phyloP scores from a whole-genome alignment of 306 rosid genomes.

The Morella rubra region DNA sequence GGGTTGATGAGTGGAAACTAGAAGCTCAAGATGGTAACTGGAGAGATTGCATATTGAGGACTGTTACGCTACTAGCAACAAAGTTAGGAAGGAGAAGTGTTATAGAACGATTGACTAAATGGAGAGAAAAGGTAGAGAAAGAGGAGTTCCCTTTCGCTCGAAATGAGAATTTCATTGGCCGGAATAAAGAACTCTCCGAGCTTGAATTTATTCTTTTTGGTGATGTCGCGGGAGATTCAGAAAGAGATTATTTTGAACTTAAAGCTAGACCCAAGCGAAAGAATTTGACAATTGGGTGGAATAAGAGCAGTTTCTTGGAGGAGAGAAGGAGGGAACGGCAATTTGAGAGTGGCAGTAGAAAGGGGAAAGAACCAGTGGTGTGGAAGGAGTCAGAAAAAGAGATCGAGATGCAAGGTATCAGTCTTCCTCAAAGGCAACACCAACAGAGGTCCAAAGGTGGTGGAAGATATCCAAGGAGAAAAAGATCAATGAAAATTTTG shows the following conservation, averaged over 20 bases:
- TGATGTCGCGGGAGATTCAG: constrained; percentile 68
- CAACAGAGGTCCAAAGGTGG: constrained; percentile 51
- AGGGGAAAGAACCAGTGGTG: constrained; percentile 76
- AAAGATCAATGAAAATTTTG: constrained; percentile 55
- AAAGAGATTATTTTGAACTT: constrained; percentile 74
- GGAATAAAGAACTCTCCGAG: constrained; percentile 79
- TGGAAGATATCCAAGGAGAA: constrained; percentile 55
- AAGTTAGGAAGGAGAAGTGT: constrained; percentile 80
- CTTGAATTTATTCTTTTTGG: constrained; percentile 85
- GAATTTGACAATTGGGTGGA: constrained; percentile 61
- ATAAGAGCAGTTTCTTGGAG: constrained; percentile 51
- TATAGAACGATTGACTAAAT: constrained; percentile 64
- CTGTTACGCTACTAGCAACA: constrained; percentile 60
- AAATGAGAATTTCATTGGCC: constrained; percentile 69
- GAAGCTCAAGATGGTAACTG: constrained; percentile 87
- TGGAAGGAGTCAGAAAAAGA: constrained; percentile 91
- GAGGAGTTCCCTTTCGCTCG: constrained; percentile 78
- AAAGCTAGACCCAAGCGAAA: constrained; percentile 71
- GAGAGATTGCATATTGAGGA: constrained; percentile 80
- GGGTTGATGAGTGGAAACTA: constrained; percentile 81
- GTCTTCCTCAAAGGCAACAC: constrained; percentile 47
- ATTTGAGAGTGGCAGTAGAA: constrained; percentile 38
- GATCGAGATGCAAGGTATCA: constrained; percentile 72
- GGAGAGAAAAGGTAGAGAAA: constrained; percentile 76
- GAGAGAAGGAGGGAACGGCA: constrained; percentile 56